Percentiles rank a stretch among this genome's conserved stretches.
Evolutionary conservation across 2,329 filamentous ascomycete species (phyloP).

Genomic region (Pseudocercospora musae): DNA sequence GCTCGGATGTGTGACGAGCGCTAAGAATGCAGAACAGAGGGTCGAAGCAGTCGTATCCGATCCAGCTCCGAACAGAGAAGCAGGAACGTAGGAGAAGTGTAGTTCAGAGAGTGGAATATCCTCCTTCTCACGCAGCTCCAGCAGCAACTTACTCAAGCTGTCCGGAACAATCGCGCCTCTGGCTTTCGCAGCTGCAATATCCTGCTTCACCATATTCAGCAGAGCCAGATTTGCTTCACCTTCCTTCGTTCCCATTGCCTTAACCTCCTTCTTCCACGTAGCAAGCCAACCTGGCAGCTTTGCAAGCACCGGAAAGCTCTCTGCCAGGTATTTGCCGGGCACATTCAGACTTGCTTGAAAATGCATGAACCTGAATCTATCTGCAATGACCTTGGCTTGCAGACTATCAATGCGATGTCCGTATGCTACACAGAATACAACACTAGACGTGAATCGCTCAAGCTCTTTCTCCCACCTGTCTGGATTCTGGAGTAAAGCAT

Average conservation of each 20-base stretch:
- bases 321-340: constrained; percentile 45
- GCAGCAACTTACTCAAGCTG: constrained; percentile 45
- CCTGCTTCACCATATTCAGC: constrained; percentile 40
- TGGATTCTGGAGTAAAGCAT: constrained; percentile 41
- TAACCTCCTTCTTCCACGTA: constrained; percentile 48
- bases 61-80: constrained; percentile 48
- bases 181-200: constrained; percentile 35
- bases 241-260: constrained; percentile 38
- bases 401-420: constrained; percentile 51
- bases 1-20: constrained; percentile 47
- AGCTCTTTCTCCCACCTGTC: constrained; percentile 46
- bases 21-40: constrained; percentile 48
- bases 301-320: constrained; percentile 46
- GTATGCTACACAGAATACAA: constrained; percentile 52
- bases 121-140: constrained; percentile 42
- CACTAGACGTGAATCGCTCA: constrained; percentile 48
- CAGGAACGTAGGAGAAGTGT: constrained; percentile 46
- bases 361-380: constrained; percentile 50
- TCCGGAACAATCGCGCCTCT: constrained; percentile 38
- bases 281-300: constrained; percentile 45
- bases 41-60: constrained; percentile 52
- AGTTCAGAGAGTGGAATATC: constrained; percentile 40
- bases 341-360: constrained; percentile 49
- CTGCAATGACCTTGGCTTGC: constrained; percentile 46
- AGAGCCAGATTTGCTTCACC: constrained; percentile 43